Evolutionary conservation across 106 monocot species (phyloP).

Genomic region (Acorus gramineus): DNA sequence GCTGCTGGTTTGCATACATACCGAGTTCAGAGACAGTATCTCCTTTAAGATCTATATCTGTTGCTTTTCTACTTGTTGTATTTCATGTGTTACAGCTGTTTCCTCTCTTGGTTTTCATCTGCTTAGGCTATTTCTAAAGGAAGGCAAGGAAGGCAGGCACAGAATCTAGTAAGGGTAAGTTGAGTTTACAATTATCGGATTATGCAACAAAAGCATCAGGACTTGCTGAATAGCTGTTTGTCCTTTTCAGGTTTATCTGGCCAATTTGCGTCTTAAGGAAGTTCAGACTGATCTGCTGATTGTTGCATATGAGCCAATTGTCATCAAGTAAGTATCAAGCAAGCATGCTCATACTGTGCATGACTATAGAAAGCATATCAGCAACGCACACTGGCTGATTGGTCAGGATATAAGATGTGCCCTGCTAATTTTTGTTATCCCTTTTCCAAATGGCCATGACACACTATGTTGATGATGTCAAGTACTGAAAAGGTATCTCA

Average conservation of each 20-base stretch:
- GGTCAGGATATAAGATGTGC: too few relatives aligned
- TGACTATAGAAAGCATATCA: too few relatives aligned
- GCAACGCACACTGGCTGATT: too few relatives aligned
- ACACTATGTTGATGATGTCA: too few relatives aligned
- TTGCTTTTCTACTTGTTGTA: too few relatives aligned
- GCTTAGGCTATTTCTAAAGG: constrained; percentile 71
- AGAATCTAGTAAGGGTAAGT: constrained; percentile 62
- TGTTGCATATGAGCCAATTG: constrained; percentile 67
- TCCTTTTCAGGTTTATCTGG: constrained; percentile 55
- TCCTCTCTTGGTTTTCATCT: background rate
- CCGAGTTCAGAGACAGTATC: too few relatives aligned
- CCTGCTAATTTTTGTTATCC: too few relatives aligned
- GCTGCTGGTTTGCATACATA: too few relatives aligned
- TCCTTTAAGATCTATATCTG: too few relatives aligned
- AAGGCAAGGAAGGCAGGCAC: constrained; percentile 66
- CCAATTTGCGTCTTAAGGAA: constrained; percentile 75
- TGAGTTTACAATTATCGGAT: background rate
- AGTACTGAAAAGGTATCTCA: too few relatives aligned
- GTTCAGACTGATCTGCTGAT: constrained; percentile 75
- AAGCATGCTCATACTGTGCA: background rate
- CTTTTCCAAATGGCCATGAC: too few relatives aligned
- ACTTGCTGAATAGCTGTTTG: background rate
- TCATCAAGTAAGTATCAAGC: constrained; percentile 60
- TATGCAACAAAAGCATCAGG: background rate
- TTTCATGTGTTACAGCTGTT: too few relatives aligned